These are phyloP conservation scores for Saturnispora ahearnii DNA, from an alignment of 805 yeast genomes.

Conservation along the genomic window DNA sequence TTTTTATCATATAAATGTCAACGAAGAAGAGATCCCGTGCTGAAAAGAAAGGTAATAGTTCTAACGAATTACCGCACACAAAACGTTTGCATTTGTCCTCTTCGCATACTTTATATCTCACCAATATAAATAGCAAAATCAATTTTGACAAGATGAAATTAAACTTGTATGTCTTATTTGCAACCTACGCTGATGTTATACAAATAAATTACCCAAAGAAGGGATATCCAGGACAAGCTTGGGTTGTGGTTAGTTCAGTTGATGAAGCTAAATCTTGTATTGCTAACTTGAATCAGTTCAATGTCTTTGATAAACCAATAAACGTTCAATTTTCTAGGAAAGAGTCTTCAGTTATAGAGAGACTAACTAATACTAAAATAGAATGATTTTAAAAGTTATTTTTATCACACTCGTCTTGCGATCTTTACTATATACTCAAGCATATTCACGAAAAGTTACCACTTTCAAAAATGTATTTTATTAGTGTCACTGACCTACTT, in stretches of 20 bases:
- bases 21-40: slow-evolving; percentile 11
- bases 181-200: slow-evolving; percentile 58
- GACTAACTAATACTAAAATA: slow-evolving; percentile 7
- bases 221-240: slow-evolving; percentile 58
- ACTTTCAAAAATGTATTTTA: background rate
- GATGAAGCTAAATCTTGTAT: slow-evolving; percentile 46
- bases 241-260: slow-evolving; percentile 41
- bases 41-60: background rate
- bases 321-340: slow-evolving; percentile 35
- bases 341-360: slow-evolving; percentile 23
- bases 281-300: slow-evolving; percentile 36
- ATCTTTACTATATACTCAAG: background rate
- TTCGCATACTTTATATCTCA: slow-evolving; percentile 43
- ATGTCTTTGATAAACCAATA: slow-evolving; percentile 46
- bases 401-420: background rate
- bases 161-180: slow-evolving; percentile 48
- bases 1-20: slow-evolving; percentile 7
- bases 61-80: background rate
- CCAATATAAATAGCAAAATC: slow-evolving; percentile 52
- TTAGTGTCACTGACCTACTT: background rate
- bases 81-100: background rate
- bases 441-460: background rate
- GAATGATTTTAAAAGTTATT: background rate
- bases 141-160: slow-evolving; percentile 36
- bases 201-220: slow-evolving; percentile 36